phyloP scores from a whole-genome alignment of 129 eudicot species.

The Chrysanthemum lavandulifolium region DNA sequence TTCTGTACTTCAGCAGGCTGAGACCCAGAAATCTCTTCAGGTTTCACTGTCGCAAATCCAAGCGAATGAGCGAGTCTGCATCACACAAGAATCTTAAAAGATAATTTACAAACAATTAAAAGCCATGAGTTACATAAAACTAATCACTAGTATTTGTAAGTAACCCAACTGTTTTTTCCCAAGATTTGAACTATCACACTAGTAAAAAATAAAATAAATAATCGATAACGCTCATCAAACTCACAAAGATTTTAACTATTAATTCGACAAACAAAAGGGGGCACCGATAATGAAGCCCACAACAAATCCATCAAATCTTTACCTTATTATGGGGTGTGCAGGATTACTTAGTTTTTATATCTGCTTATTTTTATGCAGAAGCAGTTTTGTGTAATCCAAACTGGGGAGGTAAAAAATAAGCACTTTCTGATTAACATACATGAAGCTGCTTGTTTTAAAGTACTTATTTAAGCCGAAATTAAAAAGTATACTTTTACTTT shows the following conservation, averaged over 20 bases:
- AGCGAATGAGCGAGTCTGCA: slow-evolving; percentile 69
- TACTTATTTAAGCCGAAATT: too few relatives aligned
- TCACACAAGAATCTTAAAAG: too few relatives aligned
- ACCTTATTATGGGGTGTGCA: slow-evolving; percentile 4
- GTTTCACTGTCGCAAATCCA: slow-evolving; percentile 82
- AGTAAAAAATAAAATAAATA: too few relatives aligned
- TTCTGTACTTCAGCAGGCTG: slow-evolving; percentile 88
- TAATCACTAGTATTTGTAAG: background rate
- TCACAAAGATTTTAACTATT: background rate
- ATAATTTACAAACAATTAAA: background rate
- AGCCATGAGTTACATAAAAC: background rate
- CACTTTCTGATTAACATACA: too few relatives aligned
- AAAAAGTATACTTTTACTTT: too few relatives aligned
- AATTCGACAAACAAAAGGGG: background rate
- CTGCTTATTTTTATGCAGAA: too few relatives aligned
- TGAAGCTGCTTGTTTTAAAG: too few relatives aligned
- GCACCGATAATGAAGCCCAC: slow-evolving; percentile 1
- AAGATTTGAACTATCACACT: too few relatives aligned
- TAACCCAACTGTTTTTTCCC: background rate
- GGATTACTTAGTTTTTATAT: too few relatives aligned
- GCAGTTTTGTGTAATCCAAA: too few relatives aligned
- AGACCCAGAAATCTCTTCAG: slow-evolving; percentile 77
- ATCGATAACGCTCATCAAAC: background rate
- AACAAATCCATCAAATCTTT: slow-evolving; percentile 24
- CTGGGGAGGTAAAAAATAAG: too few relatives aligned